phyloP scores from a whole-genome alignment of 148 eudicot genomes.

The Fallopia convolvulus region DNA sequence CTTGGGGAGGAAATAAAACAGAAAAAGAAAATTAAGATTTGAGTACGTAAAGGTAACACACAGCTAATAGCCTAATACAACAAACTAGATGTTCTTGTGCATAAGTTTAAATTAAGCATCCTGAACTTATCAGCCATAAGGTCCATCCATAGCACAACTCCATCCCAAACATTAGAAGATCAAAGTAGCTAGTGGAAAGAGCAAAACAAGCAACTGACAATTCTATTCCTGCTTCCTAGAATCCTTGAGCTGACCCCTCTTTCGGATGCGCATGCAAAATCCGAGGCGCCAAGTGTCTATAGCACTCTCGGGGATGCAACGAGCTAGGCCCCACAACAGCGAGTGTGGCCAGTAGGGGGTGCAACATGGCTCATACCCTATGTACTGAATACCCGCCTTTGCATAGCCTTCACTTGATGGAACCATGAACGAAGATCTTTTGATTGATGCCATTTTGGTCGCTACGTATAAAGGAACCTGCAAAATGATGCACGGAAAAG shows the following conservation, averaged over 20 bases:
- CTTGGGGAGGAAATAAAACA: not conserved
- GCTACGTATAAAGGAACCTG: constrained; percentile 72
- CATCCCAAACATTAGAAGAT: not conserved
- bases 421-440: constrained; percentile 51
- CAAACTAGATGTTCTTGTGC: not conserved
- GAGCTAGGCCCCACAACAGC: constrained; percentile 30
- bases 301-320: constrained; percentile 31
- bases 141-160: not conserved
- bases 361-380: constrained; percentile 48
- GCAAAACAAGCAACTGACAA: not conserved
- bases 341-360: constrained; percentile 71
- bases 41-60: not conserved
- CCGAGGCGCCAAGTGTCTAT: constrained; percentile 35
- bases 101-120: not conserved
- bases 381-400: constrained; percentile 44
- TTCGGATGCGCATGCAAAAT: constrained; percentile 40
- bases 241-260: constrained; percentile 42
- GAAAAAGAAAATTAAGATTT: not conserved
- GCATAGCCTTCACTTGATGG: constrained; percentile 55
- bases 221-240: constrained; percentile 31
- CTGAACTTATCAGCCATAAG: not conserved
- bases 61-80: not conserved
- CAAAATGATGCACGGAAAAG: constrained; percentile 1
- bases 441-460: constrained; percentile 59
- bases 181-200: not conserved